Evolutionary conservation across 805 yeast genomes (phyloP).

Genomic region (Isabelozyma heimii): DNA sequence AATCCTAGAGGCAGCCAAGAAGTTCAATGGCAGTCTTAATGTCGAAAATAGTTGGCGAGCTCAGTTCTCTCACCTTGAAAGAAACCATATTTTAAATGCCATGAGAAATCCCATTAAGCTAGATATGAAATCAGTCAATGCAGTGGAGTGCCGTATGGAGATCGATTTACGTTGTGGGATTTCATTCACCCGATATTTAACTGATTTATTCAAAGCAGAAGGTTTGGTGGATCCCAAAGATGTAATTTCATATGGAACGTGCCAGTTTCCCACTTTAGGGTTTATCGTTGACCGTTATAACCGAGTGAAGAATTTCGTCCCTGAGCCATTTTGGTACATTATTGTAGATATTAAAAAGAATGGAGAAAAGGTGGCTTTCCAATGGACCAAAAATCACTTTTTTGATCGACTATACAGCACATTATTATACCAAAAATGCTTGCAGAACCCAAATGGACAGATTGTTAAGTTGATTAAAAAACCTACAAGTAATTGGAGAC

Average conservation of each 20-base stretch:
- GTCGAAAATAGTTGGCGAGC: constrained; percentile 62
- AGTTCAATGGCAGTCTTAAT: constrained; percentile 44
- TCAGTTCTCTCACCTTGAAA: constrained; percentile 82
- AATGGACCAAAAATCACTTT: constrained; percentile 71
- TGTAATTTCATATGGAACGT: constrained; percentile 77
- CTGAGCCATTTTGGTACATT: constrained; percentile 81
- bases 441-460: constrained; percentile 47
- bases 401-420: constrained; percentile 71
- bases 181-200: constrained; percentile 80
- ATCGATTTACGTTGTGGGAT: constrained; percentile 87
- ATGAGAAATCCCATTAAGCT: constrained; percentile 65
- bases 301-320: constrained; percentile 64
- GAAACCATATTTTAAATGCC: constrained; percentile 69
- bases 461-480: constrained; percentile 51
- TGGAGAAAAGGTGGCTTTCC: constrained; percentile 40
- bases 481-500: constrained; percentile 76
- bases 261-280: constrained; percentile 97
- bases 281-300: constrained; percentile 91
- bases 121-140: constrained; percentile 70
- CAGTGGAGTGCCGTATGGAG: constrained; percentile 84
- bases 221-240: constrained; percentile 27
- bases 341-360: constrained; percentile 49
- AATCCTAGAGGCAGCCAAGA: constrained; percentile 65
- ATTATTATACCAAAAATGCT: constrained; percentile 66
- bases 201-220: constrained; percentile 44